phyloP scores from a whole-genome alignment of 768 basidiomycete species.

The Rhodotorula sphaerocarpa region DNA sequence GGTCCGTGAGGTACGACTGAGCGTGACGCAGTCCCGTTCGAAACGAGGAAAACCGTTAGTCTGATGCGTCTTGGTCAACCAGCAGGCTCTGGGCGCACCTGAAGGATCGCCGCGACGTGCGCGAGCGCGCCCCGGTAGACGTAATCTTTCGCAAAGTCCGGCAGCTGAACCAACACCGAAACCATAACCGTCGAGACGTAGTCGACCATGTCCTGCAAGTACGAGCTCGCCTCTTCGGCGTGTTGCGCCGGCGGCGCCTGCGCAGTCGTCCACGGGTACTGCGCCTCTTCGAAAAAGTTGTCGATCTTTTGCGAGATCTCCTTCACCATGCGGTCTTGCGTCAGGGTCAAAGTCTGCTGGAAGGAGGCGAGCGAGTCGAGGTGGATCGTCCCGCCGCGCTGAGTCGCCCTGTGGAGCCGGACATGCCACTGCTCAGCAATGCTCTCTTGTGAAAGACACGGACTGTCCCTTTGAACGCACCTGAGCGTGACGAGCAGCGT shows the following conservation, averaged over 20 bases:
- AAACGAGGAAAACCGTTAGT: no score
- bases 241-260: conserved; percentile 46
- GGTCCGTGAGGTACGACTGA: conserved; percentile 38
- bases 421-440: not conserved
- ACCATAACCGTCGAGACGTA: conserved; percentile 96
- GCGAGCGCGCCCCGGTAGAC: conserved; percentile 80
- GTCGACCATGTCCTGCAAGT: conserved; percentile 86
- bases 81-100: conserved; percentile 52
- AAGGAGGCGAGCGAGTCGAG: conserved; percentile 51
- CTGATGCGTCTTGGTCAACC: not conserved
- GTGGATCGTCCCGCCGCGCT: conserved; percentile 63
- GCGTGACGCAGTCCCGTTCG: no score
- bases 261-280: conserved; percentile 79
- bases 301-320: conserved; percentile 86
- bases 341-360: conserved; percentile 57
- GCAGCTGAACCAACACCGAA: conserved; percentile 58
- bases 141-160: conserved; percentile 65
- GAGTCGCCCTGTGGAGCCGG: conserved; percentile 56
- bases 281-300: conserved; percentile 88
- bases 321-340: conserved; percentile 65
- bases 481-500: conserved; percentile 73
- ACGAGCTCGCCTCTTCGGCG: conserved; percentile 66
- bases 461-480: conserved; percentile 23
- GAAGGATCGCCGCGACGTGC: conserved; percentile 76
- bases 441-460: not conserved